phyloP scores from a whole-genome alignment of 2,329 filamentous ascomycete species.

The Arthrobotrys sinensis region DNA sequence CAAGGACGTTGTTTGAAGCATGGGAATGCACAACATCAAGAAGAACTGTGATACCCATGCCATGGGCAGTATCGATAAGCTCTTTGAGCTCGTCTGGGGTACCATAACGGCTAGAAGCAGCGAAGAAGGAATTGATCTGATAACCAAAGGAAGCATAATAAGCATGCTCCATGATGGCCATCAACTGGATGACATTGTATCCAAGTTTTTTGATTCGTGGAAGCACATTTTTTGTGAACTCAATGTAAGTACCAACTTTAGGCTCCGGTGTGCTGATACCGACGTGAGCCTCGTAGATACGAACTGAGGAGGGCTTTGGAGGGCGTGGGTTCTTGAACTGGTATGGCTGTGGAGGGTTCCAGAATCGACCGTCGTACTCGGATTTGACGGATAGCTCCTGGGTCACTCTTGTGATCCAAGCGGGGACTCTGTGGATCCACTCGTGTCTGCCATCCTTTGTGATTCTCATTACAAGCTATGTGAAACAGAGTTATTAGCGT shows the following conservation, averaged over 20 bases:
- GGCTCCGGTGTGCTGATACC: constrained; percentile 94
- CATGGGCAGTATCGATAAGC: constrained; percentile 93
- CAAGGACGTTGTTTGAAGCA: constrained; percentile 95
- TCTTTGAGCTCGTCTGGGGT: constrained; percentile 95
- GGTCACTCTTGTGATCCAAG: constrained; percentile 97
- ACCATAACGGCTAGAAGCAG: constrained; percentile 94
- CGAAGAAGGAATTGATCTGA: constrained; percentile 99
- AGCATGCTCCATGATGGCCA: constrained; percentile 99
- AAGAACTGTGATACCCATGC: constrained; percentile 89
- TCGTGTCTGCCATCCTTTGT: constrained; percentile 76
- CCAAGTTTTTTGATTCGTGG: constrained; percentile 90
- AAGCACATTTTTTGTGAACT: constrained; percentile 93
- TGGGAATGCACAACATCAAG: constrained; percentile 98
- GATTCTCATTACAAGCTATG: constrained; percentile 84
- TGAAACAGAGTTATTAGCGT: background rate
- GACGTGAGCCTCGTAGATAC: constrained; percentile 98
- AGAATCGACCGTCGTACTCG: constrained; percentile 94
- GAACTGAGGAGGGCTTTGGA: constrained; percentile 85
- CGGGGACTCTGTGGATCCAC: constrained; percentile 87
- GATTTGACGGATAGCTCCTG: constrained; percentile 92
- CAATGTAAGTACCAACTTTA: constrained; percentile 93
- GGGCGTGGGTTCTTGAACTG: constrained; percentile 86
- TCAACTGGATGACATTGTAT: constrained; percentile 98
- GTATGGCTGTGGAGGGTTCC: constrained; percentile 90
- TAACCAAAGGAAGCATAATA: constrained; percentile 99